These are phyloP conservation scores for Aspergillus incahuasiensis DNA, from an alignment of 495 filamentous ascomycete genomes.

Conservation along the genomic window DNA sequence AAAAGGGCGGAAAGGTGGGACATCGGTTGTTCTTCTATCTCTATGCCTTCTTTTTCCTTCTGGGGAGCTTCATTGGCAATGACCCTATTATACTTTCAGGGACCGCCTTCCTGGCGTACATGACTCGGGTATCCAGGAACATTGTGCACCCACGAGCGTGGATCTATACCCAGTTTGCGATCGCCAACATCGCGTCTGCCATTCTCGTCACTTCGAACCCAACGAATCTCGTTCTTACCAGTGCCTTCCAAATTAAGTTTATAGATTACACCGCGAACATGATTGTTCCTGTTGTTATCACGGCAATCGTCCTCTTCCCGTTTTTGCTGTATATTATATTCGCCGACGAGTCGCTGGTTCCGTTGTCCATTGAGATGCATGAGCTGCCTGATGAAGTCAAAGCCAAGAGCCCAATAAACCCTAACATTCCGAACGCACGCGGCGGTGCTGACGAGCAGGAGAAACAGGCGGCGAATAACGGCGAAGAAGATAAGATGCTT, in stretches of 20 bases:
- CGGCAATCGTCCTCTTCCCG: slow-evolving; percentile 5
- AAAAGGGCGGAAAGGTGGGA: slow-evolving; percentile 6
- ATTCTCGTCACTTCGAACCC: slow-evolving; percentile 11
- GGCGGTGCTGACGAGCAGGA: background rate
- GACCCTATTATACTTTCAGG: slow-evolving; percentile 13
- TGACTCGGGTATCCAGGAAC: slow-evolving; percentile 11
- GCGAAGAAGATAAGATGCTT: background rate
- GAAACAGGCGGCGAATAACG: background rate
- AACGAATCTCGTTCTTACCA: slow-evolving; percentile 9
- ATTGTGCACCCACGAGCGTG: slow-evolving; percentile 8
- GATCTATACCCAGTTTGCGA: slow-evolving; percentile 11
- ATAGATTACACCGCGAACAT: slow-evolving; percentile 11
- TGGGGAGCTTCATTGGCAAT: slow-evolving; percentile 6
- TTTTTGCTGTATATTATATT: slow-evolving; percentile 7
- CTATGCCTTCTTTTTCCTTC: slow-evolving; percentile 10
- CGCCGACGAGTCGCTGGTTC: background rate
- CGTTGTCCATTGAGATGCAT: slow-evolving; percentile 2
- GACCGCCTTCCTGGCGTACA: slow-evolving; percentile 9
- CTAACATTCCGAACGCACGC: slow-evolving; percentile 4
- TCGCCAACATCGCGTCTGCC: slow-evolving; percentile 8
- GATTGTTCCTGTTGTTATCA: slow-evolving; percentile 9
- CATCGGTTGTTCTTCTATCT: slow-evolving; percentile 8
- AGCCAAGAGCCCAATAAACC: background rate
- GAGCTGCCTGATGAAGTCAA: slow-evolving; percentile 5
- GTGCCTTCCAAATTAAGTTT: slow-evolving; percentile 9